Percentiles rank a stretch among this genome's conserved stretches.
Conservation (phyloP, 2,329 filamentous ascomycete species). For the Colletotrichum navitas region DNA sequence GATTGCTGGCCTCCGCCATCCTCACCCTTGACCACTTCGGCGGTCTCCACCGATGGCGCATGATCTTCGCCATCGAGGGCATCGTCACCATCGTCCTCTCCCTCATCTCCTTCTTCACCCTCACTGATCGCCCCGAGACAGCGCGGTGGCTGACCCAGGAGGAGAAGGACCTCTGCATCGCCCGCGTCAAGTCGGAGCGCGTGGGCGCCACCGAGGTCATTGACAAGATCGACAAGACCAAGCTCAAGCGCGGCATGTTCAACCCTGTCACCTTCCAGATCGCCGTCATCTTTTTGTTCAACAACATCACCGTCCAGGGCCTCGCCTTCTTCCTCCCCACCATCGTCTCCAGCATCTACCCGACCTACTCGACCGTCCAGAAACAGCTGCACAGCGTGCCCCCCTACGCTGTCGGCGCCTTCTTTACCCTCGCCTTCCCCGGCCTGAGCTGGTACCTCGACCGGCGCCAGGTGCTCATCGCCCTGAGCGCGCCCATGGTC, state of each 20-base stretch:
- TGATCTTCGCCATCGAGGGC: slow-evolving; percentile 79
- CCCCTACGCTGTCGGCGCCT: slow-evolving; percentile 76
- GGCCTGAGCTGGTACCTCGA: slow-evolving; percentile 73
- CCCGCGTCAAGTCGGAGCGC: slow-evolving; percentile 77
- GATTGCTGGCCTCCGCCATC: slow-evolving; percentile 74
- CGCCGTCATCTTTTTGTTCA: slow-evolving; percentile 70
- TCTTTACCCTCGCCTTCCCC: slow-evolving; percentile 74
- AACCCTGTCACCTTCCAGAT: slow-evolving; percentile 71
- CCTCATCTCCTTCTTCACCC: slow-evolving; percentile 71
- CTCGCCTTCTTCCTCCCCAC: slow-evolving; percentile 78
- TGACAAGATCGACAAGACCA: slow-evolving; percentile 71
- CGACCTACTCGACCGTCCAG: slow-evolving; percentile 65
- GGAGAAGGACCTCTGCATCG: slow-evolving; percentile 75
- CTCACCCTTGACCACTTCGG: slow-evolving; percentile 71
- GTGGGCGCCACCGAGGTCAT: slow-evolving; percentile 70
- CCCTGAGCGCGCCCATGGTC: slow-evolving; percentile 70
- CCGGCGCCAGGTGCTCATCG: slow-evolving; percentile 70
- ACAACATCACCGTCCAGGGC: slow-evolving; percentile 79
- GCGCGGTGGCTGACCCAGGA: slow-evolving; percentile 74
- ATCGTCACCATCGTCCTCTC: slow-evolving; percentile 62
- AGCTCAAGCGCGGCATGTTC: slow-evolving; percentile 72
- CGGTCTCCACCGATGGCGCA: slow-evolving; percentile 69
- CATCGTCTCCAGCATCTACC: slow-evolving; percentile 77
- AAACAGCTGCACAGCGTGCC: slow-evolving; percentile 80
- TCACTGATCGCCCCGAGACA: slow-evolving; percentile 77